These are phyloP conservation scores for Scenedesmus sp. DNA, from an alignment of 163 green algal species.

Conservation along the genomic window DNA sequence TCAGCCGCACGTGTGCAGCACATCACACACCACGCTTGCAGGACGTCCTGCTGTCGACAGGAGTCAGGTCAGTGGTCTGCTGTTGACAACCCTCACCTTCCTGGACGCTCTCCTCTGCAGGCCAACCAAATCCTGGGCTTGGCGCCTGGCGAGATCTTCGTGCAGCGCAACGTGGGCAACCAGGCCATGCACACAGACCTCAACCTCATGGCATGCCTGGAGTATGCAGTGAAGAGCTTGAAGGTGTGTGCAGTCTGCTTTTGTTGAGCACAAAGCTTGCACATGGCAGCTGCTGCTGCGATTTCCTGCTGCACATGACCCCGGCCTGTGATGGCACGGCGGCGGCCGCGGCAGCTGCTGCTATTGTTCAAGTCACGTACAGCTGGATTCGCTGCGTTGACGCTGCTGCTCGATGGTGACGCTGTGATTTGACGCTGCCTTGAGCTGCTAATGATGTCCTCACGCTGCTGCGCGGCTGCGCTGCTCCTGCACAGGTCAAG, in stretches of 20 bases:
- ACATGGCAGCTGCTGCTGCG: background rate
- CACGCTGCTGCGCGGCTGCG: background rate
- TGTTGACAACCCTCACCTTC: background rate
- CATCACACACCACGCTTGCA: background rate
- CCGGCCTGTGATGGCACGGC: too few species aligned
- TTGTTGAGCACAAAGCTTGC: background rate
- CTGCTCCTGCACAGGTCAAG: slow-evolving; percentile 60
- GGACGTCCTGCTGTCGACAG: background rate
- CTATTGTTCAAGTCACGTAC: background rate
- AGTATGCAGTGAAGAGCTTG: slow-evolving; percentile 82
- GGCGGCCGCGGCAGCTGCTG: background rate
- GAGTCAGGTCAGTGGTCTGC: background rate
- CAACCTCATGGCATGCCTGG: slow-evolving; percentile 86
- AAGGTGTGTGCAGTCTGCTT: slow-evolving; percentile 59
- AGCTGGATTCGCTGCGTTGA: background rate
- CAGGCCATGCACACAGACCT: slow-evolving; percentile 84
- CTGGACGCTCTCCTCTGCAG: slow-evolving; percentile 1
- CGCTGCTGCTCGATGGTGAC: background rate
- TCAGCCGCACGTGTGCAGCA: background rate
- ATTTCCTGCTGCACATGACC: too few species aligned
- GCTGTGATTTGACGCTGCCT: too few species aligned
- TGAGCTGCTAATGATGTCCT: background rate
- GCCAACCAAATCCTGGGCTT: slow-evolving; percentile 62
- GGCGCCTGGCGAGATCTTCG: slow-evolving; percentile 86
- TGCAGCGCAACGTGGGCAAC: slow-evolving; percentile 92